Evolutionary conservation across 164 flowering plant species (phyloP), one percentile per base, ranked within the genome.

Genomic region (Nymphaea colorata): DNA sequence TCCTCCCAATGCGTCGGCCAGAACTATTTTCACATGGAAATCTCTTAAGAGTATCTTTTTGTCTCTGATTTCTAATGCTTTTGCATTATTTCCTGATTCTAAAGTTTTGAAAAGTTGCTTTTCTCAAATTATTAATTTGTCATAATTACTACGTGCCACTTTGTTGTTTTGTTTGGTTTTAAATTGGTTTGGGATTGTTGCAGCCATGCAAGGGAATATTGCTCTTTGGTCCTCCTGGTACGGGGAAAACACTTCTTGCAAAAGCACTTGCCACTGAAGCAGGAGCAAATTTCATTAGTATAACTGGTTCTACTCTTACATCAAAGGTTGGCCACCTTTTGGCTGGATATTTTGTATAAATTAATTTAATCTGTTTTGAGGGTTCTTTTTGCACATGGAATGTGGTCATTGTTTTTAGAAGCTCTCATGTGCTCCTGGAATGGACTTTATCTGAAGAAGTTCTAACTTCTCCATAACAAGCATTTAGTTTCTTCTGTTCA

Each of bases 221-320:
- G 75, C 94, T 95, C 44, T 95, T 95, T 82, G 99, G 99, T 42
- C 99, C 99, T 65, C 99, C 99, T 44, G 99, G 99, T 75, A 95
- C 98, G 64, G 99, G 99, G 68, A 95, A 95, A 80, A 95, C 99
- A 43, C 99, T 95, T 76, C 87, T 95, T 69, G 99, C 99, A 42
- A 95, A 95, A 74, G 99, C 99, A 64, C 92, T 95, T 76, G 99
- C 99, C 16, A 95, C 99, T 51, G 99, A 95, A 75, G 97, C 97
- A 1, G 97, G 99, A 59, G 99, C 99, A 42, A 92, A 90, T 79
- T 95, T 95, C 77, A 90, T 95, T 64, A 95, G 98, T 73, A 81
- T 95, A 73, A 95, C 99, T 73, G 99, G 99, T 77, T 95, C 99
- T 47, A 86, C 89, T 44, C 96, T 95, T 53, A 95, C 99, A 57